Percentiles rank a stretch among this genome's conserved stretches.
Evolutionary conservation across 164 flowering plant species (phyloP).

Genomic region (Warburgia ugandensis): DNA sequence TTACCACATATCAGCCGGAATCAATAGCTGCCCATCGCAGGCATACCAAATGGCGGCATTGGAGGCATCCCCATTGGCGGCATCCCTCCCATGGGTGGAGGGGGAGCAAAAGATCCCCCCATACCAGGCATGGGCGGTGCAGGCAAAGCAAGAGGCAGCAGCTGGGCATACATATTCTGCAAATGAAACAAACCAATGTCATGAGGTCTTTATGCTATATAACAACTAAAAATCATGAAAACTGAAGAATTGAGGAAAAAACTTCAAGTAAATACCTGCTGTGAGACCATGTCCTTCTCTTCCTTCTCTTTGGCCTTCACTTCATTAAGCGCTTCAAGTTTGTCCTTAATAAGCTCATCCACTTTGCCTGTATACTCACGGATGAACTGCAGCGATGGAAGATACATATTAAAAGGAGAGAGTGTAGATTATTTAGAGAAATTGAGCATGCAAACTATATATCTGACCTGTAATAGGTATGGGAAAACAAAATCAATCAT

Average conservation of each 20-base stretch:
- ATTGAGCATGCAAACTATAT: no score
- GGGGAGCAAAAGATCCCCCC: constrained; percentile 45
- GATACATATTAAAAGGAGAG: neutral
- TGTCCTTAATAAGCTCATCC: constrained; percentile 92
- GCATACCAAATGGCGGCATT: constrained; percentile 98
- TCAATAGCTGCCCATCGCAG: constrained; percentile 72
- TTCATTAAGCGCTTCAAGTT: constrained; percentile 65
- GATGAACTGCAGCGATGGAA: constrained; percentile 38
- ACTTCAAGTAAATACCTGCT: constrained; percentile 53
- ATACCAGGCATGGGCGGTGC: constrained; percentile 94
- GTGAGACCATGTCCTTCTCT: constrained; percentile 87
- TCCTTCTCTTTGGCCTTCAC: constrained; percentile 82
- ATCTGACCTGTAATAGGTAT: constrained; percentile 78
- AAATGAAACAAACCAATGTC: constrained; percentile 4
- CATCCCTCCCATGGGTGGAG: no score
- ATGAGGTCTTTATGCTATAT: neutral
- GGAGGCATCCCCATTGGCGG: constrained; percentile 94
- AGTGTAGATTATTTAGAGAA: neutral
- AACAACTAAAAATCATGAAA: neutral
- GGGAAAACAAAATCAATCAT: constrained; percentile 97
- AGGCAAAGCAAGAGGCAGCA: constrained; percentile 97
- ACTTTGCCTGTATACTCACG: constrained; percentile 93
- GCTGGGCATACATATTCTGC: constrained; percentile 99
- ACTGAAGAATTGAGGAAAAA: neutral
- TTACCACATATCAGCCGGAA: neutral